Evolutionary conservation across 805 yeast genomes (phyloP).

Genomic region (Saccharomyces eubayanus): DNA sequence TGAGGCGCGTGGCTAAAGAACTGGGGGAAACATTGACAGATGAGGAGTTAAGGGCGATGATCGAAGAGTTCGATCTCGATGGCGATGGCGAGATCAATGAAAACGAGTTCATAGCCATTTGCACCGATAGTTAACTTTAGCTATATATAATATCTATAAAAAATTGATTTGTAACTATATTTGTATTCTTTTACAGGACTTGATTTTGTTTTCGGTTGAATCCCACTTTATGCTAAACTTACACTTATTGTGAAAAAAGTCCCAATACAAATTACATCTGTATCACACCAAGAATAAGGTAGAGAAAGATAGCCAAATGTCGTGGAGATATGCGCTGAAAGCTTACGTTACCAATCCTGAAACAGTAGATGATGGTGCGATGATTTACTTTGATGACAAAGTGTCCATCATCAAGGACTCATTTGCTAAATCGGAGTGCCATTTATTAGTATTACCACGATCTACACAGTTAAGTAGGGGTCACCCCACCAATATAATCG

Average conservation of each 20-base stretch:
- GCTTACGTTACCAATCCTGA: constrained; percentile 43
- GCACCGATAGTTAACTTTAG: constrained; percentile 51
- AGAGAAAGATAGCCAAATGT: constrained; percentile 28
- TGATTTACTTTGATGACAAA: constrained; percentile 42
- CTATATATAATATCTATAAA: neutral
- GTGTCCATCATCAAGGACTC: constrained; percentile 51
- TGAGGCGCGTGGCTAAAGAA: constrained; percentile 85
- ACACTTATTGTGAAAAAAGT: neutral
- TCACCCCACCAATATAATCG: constrained; percentile 45
- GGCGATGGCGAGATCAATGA: constrained; percentile 93
- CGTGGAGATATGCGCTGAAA: constrained; percentile 42
- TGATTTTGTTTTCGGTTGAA: neutral
- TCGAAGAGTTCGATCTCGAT: constrained; percentile 92
- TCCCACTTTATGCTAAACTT: neutral
- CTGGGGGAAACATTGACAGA: constrained; percentile 87
- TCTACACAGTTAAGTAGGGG: constrained; percentile 32
- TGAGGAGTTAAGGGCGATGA: constrained; percentile 92
- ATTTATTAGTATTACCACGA: constrained; percentile 55
- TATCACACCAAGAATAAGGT: neutral
- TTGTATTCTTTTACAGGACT: neutral
- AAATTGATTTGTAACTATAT: neutral
- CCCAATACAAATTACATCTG: neutral
- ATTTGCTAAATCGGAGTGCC: constrained; percentile 57
- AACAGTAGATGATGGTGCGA: constrained; percentile 25
- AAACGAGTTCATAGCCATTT: constrained; percentile 82